Conservation (phyloP, 1,139 yeast species). For the Geotrichum aggregatum region DNA sequence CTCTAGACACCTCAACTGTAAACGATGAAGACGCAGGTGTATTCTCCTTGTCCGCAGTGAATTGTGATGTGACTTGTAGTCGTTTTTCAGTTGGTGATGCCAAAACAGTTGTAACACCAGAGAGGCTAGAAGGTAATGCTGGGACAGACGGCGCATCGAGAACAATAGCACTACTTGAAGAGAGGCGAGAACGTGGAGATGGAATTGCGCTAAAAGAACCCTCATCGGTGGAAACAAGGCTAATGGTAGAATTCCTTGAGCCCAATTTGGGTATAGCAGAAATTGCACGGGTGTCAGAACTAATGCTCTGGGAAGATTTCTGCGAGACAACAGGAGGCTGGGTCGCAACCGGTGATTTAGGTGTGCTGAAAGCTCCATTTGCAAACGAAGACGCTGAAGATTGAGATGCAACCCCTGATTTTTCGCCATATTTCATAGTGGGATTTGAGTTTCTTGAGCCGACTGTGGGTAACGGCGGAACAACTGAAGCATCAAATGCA, state of each 20-base stretch:
- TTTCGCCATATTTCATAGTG: not conserved
- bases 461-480: not conserved
- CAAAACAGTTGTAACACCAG: not conserved
- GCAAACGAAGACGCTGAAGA: not conserved
- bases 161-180: not conserved
- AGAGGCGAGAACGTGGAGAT: not conserved
- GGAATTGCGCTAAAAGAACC: not conserved
- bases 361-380: not conserved
- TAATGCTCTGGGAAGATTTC: not conserved
- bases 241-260: not conserved
- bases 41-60: not conserved
- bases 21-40: conserved; percentile 5
- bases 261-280: not conserved
- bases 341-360: not conserved
- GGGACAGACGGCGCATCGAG: no score
- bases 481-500: not conserved
- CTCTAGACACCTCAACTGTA: not conserved
- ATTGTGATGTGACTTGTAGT: not conserved
- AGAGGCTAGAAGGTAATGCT: not conserved
- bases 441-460: not conserved
- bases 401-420: not conserved
- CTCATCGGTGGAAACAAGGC: not conserved
- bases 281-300: not conserved
- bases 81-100: no score
- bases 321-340: not conserved